These are phyloP conservation scores for Marasmius tenuissimus DNA, from an alignment of 1,284 basidiomycete genomes.

Conservation along the genomic window DNA sequence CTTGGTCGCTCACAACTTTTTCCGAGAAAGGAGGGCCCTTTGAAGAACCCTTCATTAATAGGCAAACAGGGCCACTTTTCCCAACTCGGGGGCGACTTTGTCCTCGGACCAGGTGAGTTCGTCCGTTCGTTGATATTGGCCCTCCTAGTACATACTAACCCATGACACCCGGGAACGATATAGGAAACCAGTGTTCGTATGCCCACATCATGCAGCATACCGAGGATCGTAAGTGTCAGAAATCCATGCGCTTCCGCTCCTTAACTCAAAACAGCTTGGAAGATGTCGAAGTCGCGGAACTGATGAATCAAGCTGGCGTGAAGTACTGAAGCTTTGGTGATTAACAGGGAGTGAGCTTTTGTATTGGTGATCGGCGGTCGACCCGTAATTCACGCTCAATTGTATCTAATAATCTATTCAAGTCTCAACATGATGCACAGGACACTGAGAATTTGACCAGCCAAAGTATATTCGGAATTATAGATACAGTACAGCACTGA, in stretches of 20 bases:
- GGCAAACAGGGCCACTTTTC: constrained; percentile 61
- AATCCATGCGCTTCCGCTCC: neutral
- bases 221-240: constrained; percentile 51
- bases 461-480: neutral
- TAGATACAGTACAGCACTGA: neutral
- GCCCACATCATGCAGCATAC: constrained; percentile 60
- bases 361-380: neutral
- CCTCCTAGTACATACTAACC: too few species aligned
- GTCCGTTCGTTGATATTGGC: neutral
- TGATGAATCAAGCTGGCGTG: constrained; percentile 38
- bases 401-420: neutral
- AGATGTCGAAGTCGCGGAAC: constrained; percentile 46
- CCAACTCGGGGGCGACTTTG: constrained; percentile 64
- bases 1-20: neutral
- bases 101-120: constrained; percentile 53
- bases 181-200: constrained; percentile 43
- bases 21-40: constrained; percentile 27
- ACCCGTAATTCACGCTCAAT: neutral
- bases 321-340: neutral
- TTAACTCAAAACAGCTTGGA: neutral
- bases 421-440: neutral
- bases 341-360: neutral
- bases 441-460: neutral
- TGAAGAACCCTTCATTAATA: constrained; percentile 45
- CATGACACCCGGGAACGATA: neutral